Conservation (phyloP, 257 asterid species). For the Cinchona pubescens region DNA sequence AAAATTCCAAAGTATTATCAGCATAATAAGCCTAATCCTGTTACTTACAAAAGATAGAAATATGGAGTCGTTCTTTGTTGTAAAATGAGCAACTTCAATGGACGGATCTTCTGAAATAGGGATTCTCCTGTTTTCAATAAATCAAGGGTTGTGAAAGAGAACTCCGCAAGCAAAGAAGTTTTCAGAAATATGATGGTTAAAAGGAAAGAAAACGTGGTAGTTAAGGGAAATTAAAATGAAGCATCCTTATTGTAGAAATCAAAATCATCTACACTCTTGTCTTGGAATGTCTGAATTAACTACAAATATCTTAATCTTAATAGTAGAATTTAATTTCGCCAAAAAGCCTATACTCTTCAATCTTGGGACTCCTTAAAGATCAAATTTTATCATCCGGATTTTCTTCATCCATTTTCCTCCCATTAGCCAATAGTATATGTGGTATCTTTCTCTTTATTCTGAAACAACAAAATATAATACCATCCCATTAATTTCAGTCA, state of each 20-base stretch:
- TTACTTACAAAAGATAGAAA: too few species aligned
- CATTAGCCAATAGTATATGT: constrained; percentile 47
- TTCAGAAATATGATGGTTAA: too few species aligned
- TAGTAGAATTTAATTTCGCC: background rate
- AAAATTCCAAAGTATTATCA: too few species aligned
- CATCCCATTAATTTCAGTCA: background rate
- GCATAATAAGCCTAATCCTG: too few species aligned
- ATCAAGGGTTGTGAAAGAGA: too few species aligned
- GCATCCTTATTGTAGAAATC: background rate
- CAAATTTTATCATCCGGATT: constrained; percentile 24
- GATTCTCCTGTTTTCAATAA: too few species aligned
- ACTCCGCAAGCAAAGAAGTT: too few species aligned
- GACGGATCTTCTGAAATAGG: too few species aligned
- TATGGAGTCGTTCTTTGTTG: too few species aligned
- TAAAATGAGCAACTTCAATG: too few species aligned
- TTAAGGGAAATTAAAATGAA: background rate
- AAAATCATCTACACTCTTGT: constrained; percentile 8
- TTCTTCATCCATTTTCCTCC: constrained; percentile 46
- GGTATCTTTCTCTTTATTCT: constrained; percentile 70
- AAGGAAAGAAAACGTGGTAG: background rate
- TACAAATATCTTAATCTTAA: background rate
- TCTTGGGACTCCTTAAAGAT: constrained; percentile 41
- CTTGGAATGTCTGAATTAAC: constrained; percentile 2
- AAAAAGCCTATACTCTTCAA: constrained; percentile 19
- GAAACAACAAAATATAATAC: constrained; percentile 1